These are phyloP conservation scores for Polychaeton citri DNA, from an alignment of 2,329 filamentous ascomycete species.

Conservation along the genomic window DNA sequence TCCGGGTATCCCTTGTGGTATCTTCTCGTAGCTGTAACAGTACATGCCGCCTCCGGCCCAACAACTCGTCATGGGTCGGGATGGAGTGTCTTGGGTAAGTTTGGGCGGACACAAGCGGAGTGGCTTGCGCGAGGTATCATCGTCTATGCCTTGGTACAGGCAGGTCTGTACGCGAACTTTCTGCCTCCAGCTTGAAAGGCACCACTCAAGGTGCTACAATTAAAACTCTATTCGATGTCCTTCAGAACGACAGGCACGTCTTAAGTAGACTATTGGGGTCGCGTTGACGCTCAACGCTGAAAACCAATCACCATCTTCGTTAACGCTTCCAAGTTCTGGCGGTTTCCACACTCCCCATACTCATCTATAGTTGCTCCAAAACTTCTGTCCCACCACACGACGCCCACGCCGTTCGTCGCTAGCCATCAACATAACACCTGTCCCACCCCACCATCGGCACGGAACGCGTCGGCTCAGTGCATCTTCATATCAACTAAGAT, in stretches of 20 bases:
- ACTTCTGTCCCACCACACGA: too few relatives aligned
- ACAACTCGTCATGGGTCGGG: slow-evolving; percentile 7
- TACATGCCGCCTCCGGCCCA: slow-evolving; percentile 13
- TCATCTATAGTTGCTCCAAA: not conserved
- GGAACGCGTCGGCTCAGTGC: not conserved
- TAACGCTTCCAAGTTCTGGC: too few relatives aligned
- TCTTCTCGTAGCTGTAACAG: slow-evolving; percentile 53
- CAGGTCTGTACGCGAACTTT: slow-evolving; percentile 74
- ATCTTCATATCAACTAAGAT: slow-evolving; percentile 38
- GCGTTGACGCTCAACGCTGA: too few relatives aligned
- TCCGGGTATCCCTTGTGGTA: slow-evolving; percentile 89
- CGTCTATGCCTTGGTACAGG: slow-evolving; percentile 74
- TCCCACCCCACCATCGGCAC: too few relatives aligned
- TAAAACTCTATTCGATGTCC: too few relatives aligned
- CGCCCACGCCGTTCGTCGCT: too few relatives aligned
- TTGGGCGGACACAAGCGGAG: slow-evolving; percentile 3
- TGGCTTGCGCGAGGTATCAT: slow-evolving; percentile 53
- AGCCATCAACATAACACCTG: too few relatives aligned
- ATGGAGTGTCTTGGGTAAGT: slow-evolving; percentile 1
- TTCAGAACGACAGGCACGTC: too few relatives aligned
- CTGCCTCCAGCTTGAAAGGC: slow-evolving; percentile 71
- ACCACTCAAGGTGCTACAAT: too few relatives aligned
- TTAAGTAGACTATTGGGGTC: too few relatives aligned
- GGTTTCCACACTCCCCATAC: too few relatives aligned
- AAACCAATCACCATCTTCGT: too few relatives aligned